Conservation (phyloP, 345 rosid species). For the Gynandropsis gynandra region DNA sequence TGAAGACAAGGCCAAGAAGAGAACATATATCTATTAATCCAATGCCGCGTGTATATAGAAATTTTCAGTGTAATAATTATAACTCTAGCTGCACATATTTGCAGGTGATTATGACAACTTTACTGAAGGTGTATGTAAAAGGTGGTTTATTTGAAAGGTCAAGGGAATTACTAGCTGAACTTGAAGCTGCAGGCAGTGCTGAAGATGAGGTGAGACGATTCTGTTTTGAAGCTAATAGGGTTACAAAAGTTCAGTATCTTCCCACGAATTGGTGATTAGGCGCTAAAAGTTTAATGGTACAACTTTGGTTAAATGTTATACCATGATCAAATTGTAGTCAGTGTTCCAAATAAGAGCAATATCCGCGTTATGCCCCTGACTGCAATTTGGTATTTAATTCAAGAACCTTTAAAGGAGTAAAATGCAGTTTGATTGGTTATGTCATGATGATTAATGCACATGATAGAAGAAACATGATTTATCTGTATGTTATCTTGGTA, state of each 20-base stretch:
- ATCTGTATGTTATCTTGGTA: conserved; percentile 1
- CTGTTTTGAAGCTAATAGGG: conserved; percentile 7
- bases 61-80: conserved; percentile 5
- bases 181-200: conserved; percentile 65
- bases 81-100: conserved; percentile 21
- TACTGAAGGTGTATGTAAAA: conserved; percentile 77
- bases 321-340: not conserved
- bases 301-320: not conserved
- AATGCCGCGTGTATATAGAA: not conserved
- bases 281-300: not conserved
- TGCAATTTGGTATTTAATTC: not conserved
- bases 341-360: conserved; percentile 1
- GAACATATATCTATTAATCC: not conserved
- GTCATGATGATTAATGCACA: conserved; percentile 6
- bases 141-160: conserved; percentile 87
- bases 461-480: conserved; percentile 6
- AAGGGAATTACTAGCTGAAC: conserved; percentile 51
- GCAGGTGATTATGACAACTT: conserved; percentile 84
- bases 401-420: conserved; percentile 1
- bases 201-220: conserved; percentile 55
- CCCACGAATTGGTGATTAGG: too few species aligned
- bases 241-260: too few species aligned
- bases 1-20: not conserved
- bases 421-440: not conserved
- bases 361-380: not conserved